phyloP scores from a whole-genome alignment of 371 early-diverging fungal genomes.

The Chytridiales sp. region DNA sequence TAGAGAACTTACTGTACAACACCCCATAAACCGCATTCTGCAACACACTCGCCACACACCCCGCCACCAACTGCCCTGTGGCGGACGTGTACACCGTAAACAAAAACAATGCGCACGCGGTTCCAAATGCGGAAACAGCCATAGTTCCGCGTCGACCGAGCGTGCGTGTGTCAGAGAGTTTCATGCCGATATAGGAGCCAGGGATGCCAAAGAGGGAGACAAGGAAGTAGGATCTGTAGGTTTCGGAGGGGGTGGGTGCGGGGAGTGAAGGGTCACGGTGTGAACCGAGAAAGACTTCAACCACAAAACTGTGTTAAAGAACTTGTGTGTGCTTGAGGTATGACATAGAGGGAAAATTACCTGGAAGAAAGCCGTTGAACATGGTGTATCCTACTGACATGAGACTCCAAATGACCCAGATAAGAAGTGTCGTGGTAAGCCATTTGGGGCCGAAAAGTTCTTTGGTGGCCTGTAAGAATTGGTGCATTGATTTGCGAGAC shows the following conservation, averaged over 20 bases:
- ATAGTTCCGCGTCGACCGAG: constrained; percentile 82
- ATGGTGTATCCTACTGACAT: constrained; percentile 80
- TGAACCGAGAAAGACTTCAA: constrained; percentile 60
- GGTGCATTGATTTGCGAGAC: too few species aligned
- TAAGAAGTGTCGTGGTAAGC: constrained; percentile 58
- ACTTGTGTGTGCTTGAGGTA: constrained; percentile 5
- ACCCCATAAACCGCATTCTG: constrained; percentile 76
- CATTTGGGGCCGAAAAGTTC: neutral
- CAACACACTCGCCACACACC: constrained; percentile 67
- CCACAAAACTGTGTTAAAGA: constrained; percentile 35
- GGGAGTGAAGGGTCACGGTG: constrained; percentile 6
- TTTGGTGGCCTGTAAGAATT: too few species aligned
- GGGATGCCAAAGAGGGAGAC: constrained; percentile 79
- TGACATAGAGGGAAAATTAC: constrained; percentile 52
- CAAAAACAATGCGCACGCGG: constrained; percentile 62
- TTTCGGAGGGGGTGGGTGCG: constrained; percentile 41
- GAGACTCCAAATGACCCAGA: constrained; percentile 80
- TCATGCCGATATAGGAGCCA: constrained; percentile 65
- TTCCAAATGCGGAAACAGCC: constrained; percentile 71
- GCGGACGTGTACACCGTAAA: constrained; percentile 60
- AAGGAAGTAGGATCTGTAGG: constrained; percentile 74
- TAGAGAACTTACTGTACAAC: too few species aligned
- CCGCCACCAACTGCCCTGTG: constrained; percentile 60
- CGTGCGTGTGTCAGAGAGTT: constrained; percentile 22
- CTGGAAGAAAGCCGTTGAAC: constrained; percentile 81